Evolutionary conservation across 2,329 filamentous ascomycete species (phyloP).

Genomic region (Mycosphaerella arachidis): DNA sequence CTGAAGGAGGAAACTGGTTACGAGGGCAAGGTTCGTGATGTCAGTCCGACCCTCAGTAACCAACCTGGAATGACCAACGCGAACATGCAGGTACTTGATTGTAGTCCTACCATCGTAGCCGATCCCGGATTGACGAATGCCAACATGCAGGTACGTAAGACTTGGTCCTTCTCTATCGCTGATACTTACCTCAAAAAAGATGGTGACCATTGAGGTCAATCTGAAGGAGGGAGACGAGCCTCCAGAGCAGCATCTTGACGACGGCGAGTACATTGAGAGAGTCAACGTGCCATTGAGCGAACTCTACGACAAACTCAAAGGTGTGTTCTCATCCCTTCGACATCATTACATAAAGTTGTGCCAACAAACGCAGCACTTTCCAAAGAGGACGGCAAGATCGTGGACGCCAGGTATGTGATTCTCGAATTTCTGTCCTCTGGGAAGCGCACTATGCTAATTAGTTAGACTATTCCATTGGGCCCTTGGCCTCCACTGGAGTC

Average conservation of each 20-base stretch:
- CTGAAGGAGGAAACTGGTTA: conserved; percentile 61
- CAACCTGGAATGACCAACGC: conserved; percentile 47
- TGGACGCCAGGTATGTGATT: conserved; percentile 44
- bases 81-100: conserved; percentile 39
- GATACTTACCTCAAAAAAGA: conserved; percentile 18
- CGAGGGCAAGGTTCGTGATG: conserved; percentile 46
- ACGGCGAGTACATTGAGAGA: conserved; percentile 59
- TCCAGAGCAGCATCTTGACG: conserved; percentile 57
- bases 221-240: conserved; percentile 47
- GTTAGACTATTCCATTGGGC: conserved; percentile 57
- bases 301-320: conserved; percentile 52
- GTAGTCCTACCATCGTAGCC: conserved; percentile 63
- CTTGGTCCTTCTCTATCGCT: neutral
- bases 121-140: conserved; percentile 59
- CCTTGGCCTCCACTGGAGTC: conserved; percentile 49
- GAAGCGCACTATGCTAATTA: neutral
- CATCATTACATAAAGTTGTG: conserved; percentile 6
- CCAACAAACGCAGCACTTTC: conserved; percentile 30
- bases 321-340: conserved; percentile 23
- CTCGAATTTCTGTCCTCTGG: neutral
- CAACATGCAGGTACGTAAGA: conserved; percentile 50
- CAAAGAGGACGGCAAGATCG: conserved; percentile 47
- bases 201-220: conserved; percentile 57
- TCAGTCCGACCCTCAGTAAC: conserved; percentile 57
- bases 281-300: conserved; percentile 55